Evolutionary conservation across 73 alveolate species (phyloP).

Genomic region (Symbiodinium pilosum): DNA sequence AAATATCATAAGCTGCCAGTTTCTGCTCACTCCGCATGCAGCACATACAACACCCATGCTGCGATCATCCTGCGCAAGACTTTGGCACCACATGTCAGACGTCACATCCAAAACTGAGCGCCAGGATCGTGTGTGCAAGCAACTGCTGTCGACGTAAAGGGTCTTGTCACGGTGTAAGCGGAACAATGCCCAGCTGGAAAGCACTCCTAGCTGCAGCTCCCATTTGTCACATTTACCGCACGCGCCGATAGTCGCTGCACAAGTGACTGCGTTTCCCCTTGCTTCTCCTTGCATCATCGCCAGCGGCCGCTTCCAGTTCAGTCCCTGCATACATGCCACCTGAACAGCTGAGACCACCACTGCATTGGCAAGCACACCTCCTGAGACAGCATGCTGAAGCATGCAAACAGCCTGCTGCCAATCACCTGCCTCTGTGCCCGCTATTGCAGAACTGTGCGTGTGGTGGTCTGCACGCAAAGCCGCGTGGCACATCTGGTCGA

Average conservation of each 20-base stretch:
- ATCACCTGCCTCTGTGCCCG: neutral
- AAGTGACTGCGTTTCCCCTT: neutral
- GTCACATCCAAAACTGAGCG: neutral
- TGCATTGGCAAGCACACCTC: neutral
- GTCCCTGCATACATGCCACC: slow-evolving; percentile 37
- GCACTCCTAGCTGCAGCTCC: neutral
- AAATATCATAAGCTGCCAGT: neutral
- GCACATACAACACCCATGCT: neutral
- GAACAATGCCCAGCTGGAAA: neutral
- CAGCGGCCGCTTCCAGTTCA: slow-evolving; percentile 36
- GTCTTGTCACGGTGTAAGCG: neutral
- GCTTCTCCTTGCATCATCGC: neutral
- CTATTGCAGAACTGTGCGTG: neutral
- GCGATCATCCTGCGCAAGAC: neutral
- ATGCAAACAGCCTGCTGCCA: neutral
- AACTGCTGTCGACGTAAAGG: neutral
- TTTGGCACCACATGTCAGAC: neutral
- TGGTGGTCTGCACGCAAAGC: neutral
- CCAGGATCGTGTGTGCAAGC: neutral
- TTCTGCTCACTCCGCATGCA: neutral
- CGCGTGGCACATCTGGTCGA: neutral
- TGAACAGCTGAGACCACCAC: slow-evolving; percentile 43
- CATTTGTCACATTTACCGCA: slow-evolving; percentile 41
- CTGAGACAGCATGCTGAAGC: neutral
- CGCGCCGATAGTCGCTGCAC: neutral